Base-by-base conservation (phyloP, 2,329 filamentous ascomycete species). In the Talaromyces amestolkiae region DNA sequence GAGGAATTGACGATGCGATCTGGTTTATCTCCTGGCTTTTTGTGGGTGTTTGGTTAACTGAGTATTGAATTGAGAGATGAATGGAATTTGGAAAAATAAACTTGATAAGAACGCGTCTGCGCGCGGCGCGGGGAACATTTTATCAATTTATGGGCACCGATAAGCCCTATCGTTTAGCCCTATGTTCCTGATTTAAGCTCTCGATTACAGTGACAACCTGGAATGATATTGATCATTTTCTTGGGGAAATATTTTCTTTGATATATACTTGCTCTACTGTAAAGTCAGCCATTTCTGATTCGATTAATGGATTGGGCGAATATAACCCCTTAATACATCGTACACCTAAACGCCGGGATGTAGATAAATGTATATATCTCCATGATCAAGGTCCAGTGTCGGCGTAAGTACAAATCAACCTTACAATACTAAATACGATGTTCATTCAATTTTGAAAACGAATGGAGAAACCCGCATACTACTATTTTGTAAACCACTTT, bases 31-130 rank as follows among this genome's bases (percentile, higher is more conserved):
- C 7, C 53, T 6, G 19, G 19, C 10, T 19, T 22, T 13, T 22
- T 10, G 7, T 17, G 33, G n/a, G 51, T 54, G 3, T 37, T 11
- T 15, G 19, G 27, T 3, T 13, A 51, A 22, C 13, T 24, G 45
- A 47, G 19, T 22, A 13, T 24, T 7, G 10, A 2, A 11, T 37
- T 33, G n/a, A 37, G 10, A 37, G 19, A 37, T 51, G 47, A 37
- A 11, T 17, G 6, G 47, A 56, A 24, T 22, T 13, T 35, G 51
- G 22, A 41, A 35, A 49, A 58, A 54, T 17, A 58, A 43, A 35
- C 66, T 74, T 69, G 64, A 47, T 51, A 37, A 62, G 49, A 56
- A 43, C 49, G 61, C 61, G 61, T 53, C 13, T 31, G 35, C 17
- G 19, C 60, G 33, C 47, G 60, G 47, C 33, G 60, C 60, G 47